Conservation (phyloP, 352 stramenopile genomes). For the Phytophthora melonis region DNA sequence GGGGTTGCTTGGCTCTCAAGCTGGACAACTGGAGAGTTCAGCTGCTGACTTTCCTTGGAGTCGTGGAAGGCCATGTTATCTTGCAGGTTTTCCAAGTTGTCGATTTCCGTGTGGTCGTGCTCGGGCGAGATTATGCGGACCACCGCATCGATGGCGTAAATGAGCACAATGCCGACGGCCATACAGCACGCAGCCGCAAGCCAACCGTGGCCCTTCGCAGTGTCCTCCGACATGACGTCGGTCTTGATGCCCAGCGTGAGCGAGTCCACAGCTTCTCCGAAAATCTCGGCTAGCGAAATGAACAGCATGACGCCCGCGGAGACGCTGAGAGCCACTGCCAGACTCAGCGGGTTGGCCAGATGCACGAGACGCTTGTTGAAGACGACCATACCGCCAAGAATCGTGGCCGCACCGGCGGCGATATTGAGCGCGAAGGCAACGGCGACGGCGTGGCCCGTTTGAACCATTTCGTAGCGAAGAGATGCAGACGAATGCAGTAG, state of each 20-base stretch:
- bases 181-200: slow-evolving; percentile 82
- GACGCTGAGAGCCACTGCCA: slow-evolving; percentile 59
- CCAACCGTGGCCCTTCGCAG: slow-evolving; percentile 57
- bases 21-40: slow-evolving; percentile 14
- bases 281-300: slow-evolving; percentile 74
- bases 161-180: slow-evolving; percentile 77
- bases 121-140: slow-evolving; percentile 42
- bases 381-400: slow-evolving; percentile 59
- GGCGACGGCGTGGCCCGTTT: slow-evolving; percentile 41
- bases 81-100: slow-evolving; percentile 39
- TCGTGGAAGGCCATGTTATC: slow-evolving; percentile 35
- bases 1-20: slow-evolving; percentile 41
- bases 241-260: slow-evolving; percentile 42
- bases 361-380: slow-evolving; percentile 58
- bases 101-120: slow-evolving; percentile 37
- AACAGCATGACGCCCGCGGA: slow-evolving; percentile 75
- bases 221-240: slow-evolving; percentile 38
- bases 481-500: not conserved
- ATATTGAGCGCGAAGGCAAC: slow-evolving; percentile 58
- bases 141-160: slow-evolving; percentile 51
- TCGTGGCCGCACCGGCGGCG: slow-evolving; percentile 56
- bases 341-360: slow-evolving; percentile 50
- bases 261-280: slow-evolving; percentile 43
- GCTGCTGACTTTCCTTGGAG: slow-evolving; percentile 18
- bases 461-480: slow-evolving; percentile 33